phyloP scores from a whole-genome alignment of 2,329 filamentous ascomycete species.

The Aspergillus quadrilineatus region DNA sequence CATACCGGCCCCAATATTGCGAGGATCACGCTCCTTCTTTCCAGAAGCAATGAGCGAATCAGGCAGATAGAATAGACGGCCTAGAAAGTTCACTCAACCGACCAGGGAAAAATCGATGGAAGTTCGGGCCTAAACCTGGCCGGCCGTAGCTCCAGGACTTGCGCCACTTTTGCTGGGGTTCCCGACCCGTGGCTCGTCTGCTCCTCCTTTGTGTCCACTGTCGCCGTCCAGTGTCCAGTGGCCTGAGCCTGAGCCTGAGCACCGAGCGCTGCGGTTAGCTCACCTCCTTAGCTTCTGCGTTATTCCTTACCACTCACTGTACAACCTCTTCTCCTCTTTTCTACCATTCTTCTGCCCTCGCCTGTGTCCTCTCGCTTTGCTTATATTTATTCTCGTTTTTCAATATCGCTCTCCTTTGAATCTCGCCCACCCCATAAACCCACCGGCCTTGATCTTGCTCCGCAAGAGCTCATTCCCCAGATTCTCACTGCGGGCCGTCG shows the following conservation, averaged over 20 bases:
- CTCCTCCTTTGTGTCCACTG: constrained; percentile 15
- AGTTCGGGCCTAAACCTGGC: constrained; percentile 11
- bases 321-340: constrained; percentile 20
- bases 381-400: constrained; percentile 13
- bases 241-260: constrained; percentile 16
- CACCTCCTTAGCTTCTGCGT: constrained; percentile 21
- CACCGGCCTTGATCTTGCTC: constrained; percentile 2
- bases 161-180: constrained; percentile 26
- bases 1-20: constrained; percentile 5
- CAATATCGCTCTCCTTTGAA: constrained; percentile 14
- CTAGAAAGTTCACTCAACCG: constrained; percentile 4
- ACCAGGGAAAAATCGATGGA: constrained; percentile 3
- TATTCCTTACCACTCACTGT: constrained; percentile 16
- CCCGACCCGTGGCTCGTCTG: constrained; percentile 28
- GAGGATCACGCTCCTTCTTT: constrained; percentile 10
- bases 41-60: constrained; percentile 1
- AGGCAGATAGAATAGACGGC: neutral
- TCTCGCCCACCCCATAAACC: constrained; percentile 9
- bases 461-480: constrained; percentile 11
- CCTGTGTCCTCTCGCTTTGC: constrained; percentile 12
- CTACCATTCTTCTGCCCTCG: constrained; percentile 16
- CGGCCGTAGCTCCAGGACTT: constrained; percentile 18
- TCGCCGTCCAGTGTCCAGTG: constrained; percentile 12
- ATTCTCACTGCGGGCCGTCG: constrained; percentile 16
- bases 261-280: constrained; percentile 14